phyloP scores from a whole-genome alignment of 441 rosid species.

The Erodium moschatum region DNA sequence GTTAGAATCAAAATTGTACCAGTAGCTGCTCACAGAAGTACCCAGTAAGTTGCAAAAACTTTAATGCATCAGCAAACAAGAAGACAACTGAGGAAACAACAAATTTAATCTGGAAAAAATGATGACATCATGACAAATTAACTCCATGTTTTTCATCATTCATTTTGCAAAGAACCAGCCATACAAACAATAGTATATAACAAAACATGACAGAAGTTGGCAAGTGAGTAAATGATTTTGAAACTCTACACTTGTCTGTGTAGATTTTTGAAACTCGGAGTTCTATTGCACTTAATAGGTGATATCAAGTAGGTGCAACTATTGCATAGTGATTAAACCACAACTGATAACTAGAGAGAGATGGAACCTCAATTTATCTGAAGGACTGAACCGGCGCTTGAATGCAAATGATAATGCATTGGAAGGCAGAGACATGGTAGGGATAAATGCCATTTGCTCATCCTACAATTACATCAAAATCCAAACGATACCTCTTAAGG shows the following conservation, averaged over 20 bases:
- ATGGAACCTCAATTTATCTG: conserved; percentile 73
- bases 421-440: conserved; percentile 75
- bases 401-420: conserved; percentile 72
- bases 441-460: conserved; percentile 65
- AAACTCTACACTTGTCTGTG: background rate
- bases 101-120: background rate
- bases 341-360: conserved; percentile 4
- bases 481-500: background rate
- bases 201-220: background rate
- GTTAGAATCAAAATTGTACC: conserved; percentile 76
- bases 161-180: background rate
- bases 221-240: background rate
- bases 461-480: conserved; percentile 44
- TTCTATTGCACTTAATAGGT: background rate
- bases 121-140: background rate
- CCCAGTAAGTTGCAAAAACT: conserved; percentile 2
- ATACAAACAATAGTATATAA: background rate
- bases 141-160: background rate
- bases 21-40: conserved; percentile 47
- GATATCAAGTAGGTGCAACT: background rate
- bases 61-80: background rate
- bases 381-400: conserved; percentile 65
- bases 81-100: background rate
- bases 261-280: background rate
- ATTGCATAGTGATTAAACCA: background rate